phyloP scores from a whole-genome alignment of 805 yeast genomes.

The Starmerella floricola region DNA sequence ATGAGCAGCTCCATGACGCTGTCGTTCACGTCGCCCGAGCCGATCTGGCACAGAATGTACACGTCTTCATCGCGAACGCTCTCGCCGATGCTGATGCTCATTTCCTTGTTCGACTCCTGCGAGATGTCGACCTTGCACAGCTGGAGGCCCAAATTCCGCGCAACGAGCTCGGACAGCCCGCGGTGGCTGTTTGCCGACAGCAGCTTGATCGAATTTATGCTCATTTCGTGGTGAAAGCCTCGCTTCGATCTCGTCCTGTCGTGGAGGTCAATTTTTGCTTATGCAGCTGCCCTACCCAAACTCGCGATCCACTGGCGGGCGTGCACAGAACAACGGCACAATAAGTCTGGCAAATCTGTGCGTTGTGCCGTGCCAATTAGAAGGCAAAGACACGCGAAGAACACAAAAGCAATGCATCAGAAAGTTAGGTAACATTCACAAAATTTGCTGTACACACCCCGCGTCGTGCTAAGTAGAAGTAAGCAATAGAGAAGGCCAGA shows the following conservation, averaged over 20 bases:
- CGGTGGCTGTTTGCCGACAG: constrained; percentile 55
- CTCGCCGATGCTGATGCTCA: constrained; percentile 47
- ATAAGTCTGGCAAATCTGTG: too few relatives aligned
- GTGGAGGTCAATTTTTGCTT: background rate
- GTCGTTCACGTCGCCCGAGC: constrained; percentile 78
- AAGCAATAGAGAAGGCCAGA: too few relatives aligned
- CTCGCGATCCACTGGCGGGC: too few relatives aligned
- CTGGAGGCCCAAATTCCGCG: constrained; percentile 47
- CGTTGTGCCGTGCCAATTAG: too few relatives aligned
- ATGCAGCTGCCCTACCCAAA: too few relatives aligned
- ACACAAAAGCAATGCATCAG: too few relatives aligned
- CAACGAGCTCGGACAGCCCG: constrained; percentile 62
- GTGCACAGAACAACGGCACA: too few relatives aligned
- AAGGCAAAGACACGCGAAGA: too few relatives aligned
- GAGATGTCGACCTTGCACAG: constrained; percentile 50
- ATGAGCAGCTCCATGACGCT: constrained; percentile 75
- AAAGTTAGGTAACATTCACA: too few relatives aligned
- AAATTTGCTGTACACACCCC: too few relatives aligned
- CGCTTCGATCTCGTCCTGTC: background rate
- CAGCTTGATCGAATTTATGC: constrained; percentile 35
- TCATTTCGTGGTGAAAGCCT: constrained; percentile 6
- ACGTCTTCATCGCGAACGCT: constrained; percentile 83
- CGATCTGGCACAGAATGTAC: constrained; percentile 47
- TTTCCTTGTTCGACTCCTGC: constrained; percentile 22
- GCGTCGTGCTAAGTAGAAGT: too few relatives aligned